Evolutionary conservation across 306 rosid species (phyloP).

Genomic region (Lathyrus oleraceus): DNA sequence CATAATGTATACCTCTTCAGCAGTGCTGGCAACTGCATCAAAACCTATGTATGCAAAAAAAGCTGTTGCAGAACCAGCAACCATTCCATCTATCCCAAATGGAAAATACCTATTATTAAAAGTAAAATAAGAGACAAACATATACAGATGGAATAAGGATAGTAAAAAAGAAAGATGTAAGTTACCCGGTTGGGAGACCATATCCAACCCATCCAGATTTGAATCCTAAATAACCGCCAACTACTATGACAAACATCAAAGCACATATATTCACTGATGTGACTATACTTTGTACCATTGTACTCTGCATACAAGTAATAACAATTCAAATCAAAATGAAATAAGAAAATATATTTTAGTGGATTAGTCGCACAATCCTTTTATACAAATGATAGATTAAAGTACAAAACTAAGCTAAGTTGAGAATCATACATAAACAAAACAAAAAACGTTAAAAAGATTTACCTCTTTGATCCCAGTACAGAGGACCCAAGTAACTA

Average conservation of each 20-base stretch:
- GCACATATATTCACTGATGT: conserved; percentile 80
- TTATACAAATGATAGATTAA: no score
- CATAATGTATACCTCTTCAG: conserved; percentile 67
- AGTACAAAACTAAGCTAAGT: conserved; percentile 12
- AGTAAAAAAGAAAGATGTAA: conserved; percentile 28
- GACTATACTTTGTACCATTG: conserved; percentile 65
- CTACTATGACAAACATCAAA: conserved; percentile 71
- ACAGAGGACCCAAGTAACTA: conserved; percentile 78
- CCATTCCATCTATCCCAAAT: conserved; percentile 89
- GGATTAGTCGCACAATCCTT: no score
- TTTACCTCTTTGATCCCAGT: conserved; percentile 89
- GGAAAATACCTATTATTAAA: conserved; percentile 77
- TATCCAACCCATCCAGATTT: conserved; percentile 95
- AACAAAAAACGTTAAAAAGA: no score
- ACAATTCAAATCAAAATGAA: conserved; percentile 13
- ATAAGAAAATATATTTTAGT: no score
- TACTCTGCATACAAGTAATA: conserved; percentile 63
- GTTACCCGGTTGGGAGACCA: conserved; percentile 78
- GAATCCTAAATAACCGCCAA: conserved; percentile 83
- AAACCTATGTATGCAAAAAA: conserved; percentile 90
- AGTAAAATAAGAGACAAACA: not conserved
- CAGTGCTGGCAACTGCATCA: conserved; percentile 89
- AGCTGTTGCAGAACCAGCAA: conserved; percentile 94
- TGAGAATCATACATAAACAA: not conserved
- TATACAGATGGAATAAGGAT: not conserved